Evolutionary conservation across 2,329 filamentous ascomycete species (phyloP).

Genomic region (Botrytis byssoidea): DNA sequence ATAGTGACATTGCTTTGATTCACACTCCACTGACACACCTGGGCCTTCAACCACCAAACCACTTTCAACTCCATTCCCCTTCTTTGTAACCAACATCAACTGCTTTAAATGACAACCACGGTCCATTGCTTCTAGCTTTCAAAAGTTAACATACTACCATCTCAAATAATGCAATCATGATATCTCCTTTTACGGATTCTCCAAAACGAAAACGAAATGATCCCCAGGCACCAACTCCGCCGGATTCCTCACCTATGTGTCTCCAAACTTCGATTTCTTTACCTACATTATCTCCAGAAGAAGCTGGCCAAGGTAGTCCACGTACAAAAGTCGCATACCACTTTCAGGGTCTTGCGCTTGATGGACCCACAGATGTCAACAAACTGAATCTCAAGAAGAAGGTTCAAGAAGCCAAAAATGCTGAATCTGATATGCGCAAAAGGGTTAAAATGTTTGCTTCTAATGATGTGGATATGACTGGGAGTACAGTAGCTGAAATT

Average conservation of each 20-base stretch:
- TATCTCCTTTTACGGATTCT: slow-evolving; percentile 19
- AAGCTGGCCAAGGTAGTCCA: slow-evolving; percentile 28
- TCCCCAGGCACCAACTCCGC: slow-evolving; percentile 16
- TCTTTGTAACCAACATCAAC: background rate
- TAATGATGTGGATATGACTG: slow-evolving; percentile 8
- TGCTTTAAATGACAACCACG: background rate
- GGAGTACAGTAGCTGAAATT: slow-evolving; percentile 16
- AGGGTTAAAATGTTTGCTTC: slow-evolving; percentile 27
- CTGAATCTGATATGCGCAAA: slow-evolving; percentile 32
- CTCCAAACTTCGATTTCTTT: slow-evolving; percentile 16
- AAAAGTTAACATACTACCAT: background rate
- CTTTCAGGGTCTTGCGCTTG: slow-evolving; percentile 36
- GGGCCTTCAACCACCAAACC: background rate
- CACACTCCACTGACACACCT: background rate
- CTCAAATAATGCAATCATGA: slow-evolving; percentile 7
- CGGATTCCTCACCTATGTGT: slow-evolving; percentile 17
- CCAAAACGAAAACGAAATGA: slow-evolving; percentile 27
- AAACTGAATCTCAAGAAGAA: slow-evolving; percentile 30
- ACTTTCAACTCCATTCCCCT: background rate
- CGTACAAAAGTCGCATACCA: slow-evolving; percentile 37
- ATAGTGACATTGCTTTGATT: background rate
- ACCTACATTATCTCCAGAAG: slow-evolving; percentile 19
- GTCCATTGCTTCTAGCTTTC: background rate
- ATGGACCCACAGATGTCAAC: slow-evolving; percentile 24
- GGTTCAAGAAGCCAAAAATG: slow-evolving; percentile 12